Base-by-base conservation (phyloP, 1,284 basidiomycete genomes). In the Ganoderma lucidum region DNA sequence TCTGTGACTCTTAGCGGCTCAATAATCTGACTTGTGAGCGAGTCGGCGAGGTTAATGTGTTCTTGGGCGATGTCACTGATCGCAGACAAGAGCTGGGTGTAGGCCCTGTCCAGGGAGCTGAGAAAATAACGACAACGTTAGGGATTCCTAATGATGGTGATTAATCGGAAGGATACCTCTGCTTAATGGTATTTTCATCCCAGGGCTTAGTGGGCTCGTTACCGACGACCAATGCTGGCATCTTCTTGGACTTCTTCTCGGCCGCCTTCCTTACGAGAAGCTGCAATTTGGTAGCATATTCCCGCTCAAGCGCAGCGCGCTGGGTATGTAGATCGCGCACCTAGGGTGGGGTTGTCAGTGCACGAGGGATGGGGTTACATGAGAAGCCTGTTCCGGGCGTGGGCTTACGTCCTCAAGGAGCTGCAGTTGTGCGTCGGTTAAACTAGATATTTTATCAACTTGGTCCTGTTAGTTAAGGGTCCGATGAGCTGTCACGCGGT, bases 271-370 rank as follows among this genome's bases (percentile, higher is more conserved):
- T 89, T 3, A 85, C 85, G 35, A 95, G 79, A 17, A 82, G 79
- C 75, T 92, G 88, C 23, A 94, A 82, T 76, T 92, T 94, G 23
- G 80, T 77, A 0, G 92, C 90, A 77, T 93, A 94, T 75, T 95
- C 93, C 64, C 89, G 87, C 78, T 95, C 93, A 15, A 95, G 81
- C 15, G 83, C 84, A 19, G 83, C 88, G 55, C 90, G 85, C 65
- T 91, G 91, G 64, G 84, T 83, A 76, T 93, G 90, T 61, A 94
- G 77, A 61, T 94, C 92, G 64, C 92, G 87, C 64, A 91, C 85
- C 92, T 94, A 32, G 30, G 41, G 23, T 58, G 23, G 44, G n/a
- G 30, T 19, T 15, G 15, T 45, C 44, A 63, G 44, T 28, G 23
- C 4, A 19, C 15, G 62, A 10, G 45, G 48, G 17, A 32, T 37